Base-by-base conservation (phyloP, 1,139 yeast genomes). In the Hansenula anomala region DNA sequence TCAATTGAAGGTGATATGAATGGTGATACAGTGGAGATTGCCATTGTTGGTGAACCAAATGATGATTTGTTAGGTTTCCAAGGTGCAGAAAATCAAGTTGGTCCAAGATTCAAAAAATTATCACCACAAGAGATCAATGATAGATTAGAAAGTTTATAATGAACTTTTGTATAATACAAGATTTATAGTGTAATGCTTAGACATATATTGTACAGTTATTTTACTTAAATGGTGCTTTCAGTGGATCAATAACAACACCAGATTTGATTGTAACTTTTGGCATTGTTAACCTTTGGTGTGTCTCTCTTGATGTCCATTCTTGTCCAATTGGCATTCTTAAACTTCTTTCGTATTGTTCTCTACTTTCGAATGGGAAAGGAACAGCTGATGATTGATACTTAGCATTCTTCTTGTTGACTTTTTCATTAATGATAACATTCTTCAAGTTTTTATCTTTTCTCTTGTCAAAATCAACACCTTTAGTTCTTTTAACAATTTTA, bases 1-100 rank as follows among this genome's bases (percentile, higher is more conserved):
- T 81, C 96, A 19, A 94, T 94, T 38, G 99, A 94, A 63, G 98
- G 98, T 42, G 99, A 94, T 58, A 86, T 94, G 78, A 88, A 86
- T 46, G 97, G 97, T 35, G 94, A 89, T 49, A 90, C 95, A 41
- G 92, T 94, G 52, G 98, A 94, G 63, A 86, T 94, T 47, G 87
- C 94, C 22, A 73, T 94, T 31, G 80, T 92, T 40, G 90, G 96
- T 45, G 86, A 79, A 39, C 85, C 95, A 32, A 84, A 88, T 54
- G 89, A 85, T 46, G 82, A 83, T 41, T 60, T 82, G 58, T 74
- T 90, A 51, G 97, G 97, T 0, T 88, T 81, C 63, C 76, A 75
- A 55, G 97, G 97, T 42, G 89, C 88, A n/a, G 73, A 71, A 42
- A 72, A 68, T 35, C 80, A 73, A 22, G 67, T 64, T 38, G 97